phyloP scores from a whole-genome alignment of 1,139 yeast genomes.

The Arxiozyma bovina region DNA sequence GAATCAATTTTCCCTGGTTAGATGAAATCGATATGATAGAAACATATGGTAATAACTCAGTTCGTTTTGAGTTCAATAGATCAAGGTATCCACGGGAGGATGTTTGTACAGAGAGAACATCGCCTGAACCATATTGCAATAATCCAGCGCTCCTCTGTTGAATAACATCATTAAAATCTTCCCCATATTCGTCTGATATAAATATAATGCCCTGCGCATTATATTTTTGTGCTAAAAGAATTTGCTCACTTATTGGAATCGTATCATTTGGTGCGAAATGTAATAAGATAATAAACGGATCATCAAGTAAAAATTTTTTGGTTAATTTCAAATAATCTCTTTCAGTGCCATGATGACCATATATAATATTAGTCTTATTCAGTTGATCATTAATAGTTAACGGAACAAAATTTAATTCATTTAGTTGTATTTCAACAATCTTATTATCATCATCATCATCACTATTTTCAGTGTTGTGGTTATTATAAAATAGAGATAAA shows the following conservation, averaged over 20 bases:
- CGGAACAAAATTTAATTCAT: constrained; percentile 54
- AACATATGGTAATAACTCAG: constrained; percentile 53
- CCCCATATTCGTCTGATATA: constrained; percentile 25
- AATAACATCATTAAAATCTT: constrained; percentile 37
- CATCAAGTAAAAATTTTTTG: constrained; percentile 32
- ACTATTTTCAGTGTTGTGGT: constrained; percentile 4
- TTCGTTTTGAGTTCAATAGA: constrained; percentile 37
- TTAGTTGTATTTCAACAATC: constrained; percentile 36
- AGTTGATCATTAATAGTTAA: constrained; percentile 53
- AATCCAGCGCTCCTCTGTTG: constrained; percentile 60
- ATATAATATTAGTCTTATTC: constrained; percentile 42
- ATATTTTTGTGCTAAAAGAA: constrained; percentile 41
- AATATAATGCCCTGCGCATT: constrained; percentile 52
- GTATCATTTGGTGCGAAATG: constrained; percentile 42
- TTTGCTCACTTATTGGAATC: constrained; percentile 41
- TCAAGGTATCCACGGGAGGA: constrained; percentile 44
- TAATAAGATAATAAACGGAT: constrained; percentile 47
- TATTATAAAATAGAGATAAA: not conserved
- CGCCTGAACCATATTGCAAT: constrained; percentile 65
- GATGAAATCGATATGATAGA: constrained; percentile 73
- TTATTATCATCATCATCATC: constrained; percentile 33
- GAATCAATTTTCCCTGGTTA: constrained; percentile 51
- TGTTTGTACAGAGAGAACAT: constrained; percentile 62
- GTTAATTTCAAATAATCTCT: constrained; percentile 47
- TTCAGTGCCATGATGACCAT: constrained; percentile 56